phyloP scores from a whole-genome alignment of 495 filamentous ascomycete genomes.

The Pseudotulostoma volvatum region DNA sequence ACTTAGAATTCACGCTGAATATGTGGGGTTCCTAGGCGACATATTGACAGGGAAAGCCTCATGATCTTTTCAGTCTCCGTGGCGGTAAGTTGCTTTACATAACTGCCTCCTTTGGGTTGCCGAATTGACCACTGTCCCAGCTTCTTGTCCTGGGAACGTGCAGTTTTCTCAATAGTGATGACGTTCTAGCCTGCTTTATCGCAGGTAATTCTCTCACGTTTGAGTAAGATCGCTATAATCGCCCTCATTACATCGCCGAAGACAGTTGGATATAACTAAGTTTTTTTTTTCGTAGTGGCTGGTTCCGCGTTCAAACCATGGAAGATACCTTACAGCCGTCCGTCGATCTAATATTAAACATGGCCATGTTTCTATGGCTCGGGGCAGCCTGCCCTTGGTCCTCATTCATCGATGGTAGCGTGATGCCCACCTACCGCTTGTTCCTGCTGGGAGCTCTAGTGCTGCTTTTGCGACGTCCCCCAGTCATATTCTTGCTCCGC shows the following conservation, averaged over 20 bases:
- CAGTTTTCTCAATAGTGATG: conserved; percentile 64
- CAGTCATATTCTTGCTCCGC: conserved; percentile 44
- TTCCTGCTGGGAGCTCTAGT: conserved; percentile 48
- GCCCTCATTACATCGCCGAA: neutral
- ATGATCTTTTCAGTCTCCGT: conserved; percentile 54
- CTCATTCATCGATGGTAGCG: conserved; percentile 36
- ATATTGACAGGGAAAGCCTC: conserved; percentile 62
- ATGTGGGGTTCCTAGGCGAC: conserved; percentile 36
- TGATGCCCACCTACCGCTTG: conserved; percentile 49
- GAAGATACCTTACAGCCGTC: conserved; percentile 65
- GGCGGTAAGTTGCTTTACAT: conserved; percentile 32
- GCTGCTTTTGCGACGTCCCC: conserved; percentile 51
- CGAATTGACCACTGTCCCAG: neutral
- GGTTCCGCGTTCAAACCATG: conserved; percentile 57
- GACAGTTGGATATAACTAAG: neutral
- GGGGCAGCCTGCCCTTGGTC: conserved; percentile 59
- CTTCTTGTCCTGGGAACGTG: conserved; percentile 58
- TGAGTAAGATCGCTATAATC: conserved; percentile 23
- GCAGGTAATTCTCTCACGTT: conserved; percentile 69
- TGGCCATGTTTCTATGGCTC: conserved; percentile 61
- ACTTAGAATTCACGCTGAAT: too few species aligned
- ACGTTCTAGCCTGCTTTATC: conserved; percentile 66
- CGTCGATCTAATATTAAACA: conserved; percentile 52
- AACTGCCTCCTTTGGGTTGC: conserved; percentile 1
- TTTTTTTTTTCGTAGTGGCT: conserved; percentile 42